A percentile compares a stretch with the other conserved stretches of the same genome.
Conservation (phyloP, 495 filamentous ascomycete species). For the Penicillium soppii region DNA sequence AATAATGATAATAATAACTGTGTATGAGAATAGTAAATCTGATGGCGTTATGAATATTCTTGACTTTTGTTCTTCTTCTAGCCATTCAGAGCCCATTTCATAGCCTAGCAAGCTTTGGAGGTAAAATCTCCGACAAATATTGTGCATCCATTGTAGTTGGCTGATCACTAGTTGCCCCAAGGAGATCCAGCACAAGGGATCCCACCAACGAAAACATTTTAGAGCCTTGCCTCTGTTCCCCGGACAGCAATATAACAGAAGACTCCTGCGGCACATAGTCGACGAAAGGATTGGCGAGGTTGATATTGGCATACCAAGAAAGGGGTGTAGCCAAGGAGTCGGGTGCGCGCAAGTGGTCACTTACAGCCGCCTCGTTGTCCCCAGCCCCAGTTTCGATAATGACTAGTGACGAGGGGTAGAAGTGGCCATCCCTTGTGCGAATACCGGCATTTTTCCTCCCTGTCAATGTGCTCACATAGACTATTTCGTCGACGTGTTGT, state of each 20-base stretch:
- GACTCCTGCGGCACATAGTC: conserved; percentile 50
- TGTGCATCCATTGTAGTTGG: conserved; percentile 22
- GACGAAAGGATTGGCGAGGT: conserved; percentile 56
- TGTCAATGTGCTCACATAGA: conserved; percentile 21
- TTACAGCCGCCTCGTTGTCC: conserved; percentile 34
- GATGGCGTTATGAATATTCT: background rate
- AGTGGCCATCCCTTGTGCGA: conserved; percentile 35
- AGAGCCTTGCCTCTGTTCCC: conserved; percentile 55
- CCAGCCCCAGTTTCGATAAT: conserved; percentile 47
- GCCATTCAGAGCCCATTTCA: background rate
- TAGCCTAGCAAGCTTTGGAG: background rate
- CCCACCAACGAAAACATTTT: conserved; percentile 58
- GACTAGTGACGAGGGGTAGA: conserved; percentile 35
- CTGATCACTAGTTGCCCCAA: conserved; percentile 23
- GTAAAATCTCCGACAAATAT: background rate
- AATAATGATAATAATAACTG: background rate
- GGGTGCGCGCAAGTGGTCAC: conserved; percentile 30
- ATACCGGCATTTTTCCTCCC: conserved; percentile 31
- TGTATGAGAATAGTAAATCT: too few species aligned
- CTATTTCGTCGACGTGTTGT: conserved; percentile 24
- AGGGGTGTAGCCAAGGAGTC: conserved; percentile 35
- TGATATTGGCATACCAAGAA: conserved; percentile 59
- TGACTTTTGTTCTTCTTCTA: background rate
- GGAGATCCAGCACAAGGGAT: conserved; percentile 42
- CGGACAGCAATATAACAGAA: conserved; percentile 46